These are phyloP conservation scores for Pichia sp. DNA, from an alignment of 1,139 yeast species.

Conservation along the genomic window DNA sequence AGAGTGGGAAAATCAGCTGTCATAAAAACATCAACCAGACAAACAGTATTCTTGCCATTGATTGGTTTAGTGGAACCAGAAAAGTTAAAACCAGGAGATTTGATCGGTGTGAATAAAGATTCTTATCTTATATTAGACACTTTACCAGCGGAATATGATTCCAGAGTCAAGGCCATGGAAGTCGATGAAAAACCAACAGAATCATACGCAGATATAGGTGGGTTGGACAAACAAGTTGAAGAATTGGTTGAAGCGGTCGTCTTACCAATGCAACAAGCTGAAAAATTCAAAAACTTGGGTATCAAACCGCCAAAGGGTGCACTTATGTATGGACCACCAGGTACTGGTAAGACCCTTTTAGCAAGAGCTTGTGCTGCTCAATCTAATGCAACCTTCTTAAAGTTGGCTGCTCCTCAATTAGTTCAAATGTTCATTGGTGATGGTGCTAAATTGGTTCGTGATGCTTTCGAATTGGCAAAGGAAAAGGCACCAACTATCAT, in stretches of 20 bases:
- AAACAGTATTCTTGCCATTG: slow-evolving; percentile 93
- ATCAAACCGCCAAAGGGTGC: slow-evolving; percentile 99
- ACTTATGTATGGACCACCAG: slow-evolving; percentile 99
- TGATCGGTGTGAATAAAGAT: slow-evolving; percentile 97
- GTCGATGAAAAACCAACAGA: slow-evolving; percentile 98
- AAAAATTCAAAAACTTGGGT: slow-evolving; percentile 88
- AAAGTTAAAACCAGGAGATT: slow-evolving; percentile 87
- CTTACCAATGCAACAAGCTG: slow-evolving; percentile 97
- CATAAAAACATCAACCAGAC: slow-evolving; percentile 95
- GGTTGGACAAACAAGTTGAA: slow-evolving; percentile 96
- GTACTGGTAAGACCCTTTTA: slow-evolving; percentile 95
- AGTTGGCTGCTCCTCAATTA: slow-evolving; percentile 96
- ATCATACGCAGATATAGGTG: slow-evolving; percentile 96
- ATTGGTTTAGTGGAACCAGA: slow-evolving; percentile 94
- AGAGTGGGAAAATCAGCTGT: slow-evolving; percentile 98
- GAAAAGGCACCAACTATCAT: slow-evolving; percentile 98
- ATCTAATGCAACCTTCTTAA: slow-evolving; percentile 95
- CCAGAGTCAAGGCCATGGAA: slow-evolving; percentile 98
- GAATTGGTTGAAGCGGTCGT: slow-evolving; percentile 98
- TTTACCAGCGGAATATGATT: slow-evolving; percentile 95
- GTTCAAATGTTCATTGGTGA: slow-evolving; percentile 99
- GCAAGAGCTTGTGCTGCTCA: slow-evolving; percentile 99
- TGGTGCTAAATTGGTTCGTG: slow-evolving; percentile 97
- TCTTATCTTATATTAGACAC: slow-evolving; percentile 92
- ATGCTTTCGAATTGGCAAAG: slow-evolving; percentile 97